Percentiles rank a stretch among this genome's conserved stretches.
These are phyloP conservation scores for Aureobasidium sp. DNA, from an alignment of 2,329 filamentous ascomycete genomes.

Conservation along the genomic window DNA sequence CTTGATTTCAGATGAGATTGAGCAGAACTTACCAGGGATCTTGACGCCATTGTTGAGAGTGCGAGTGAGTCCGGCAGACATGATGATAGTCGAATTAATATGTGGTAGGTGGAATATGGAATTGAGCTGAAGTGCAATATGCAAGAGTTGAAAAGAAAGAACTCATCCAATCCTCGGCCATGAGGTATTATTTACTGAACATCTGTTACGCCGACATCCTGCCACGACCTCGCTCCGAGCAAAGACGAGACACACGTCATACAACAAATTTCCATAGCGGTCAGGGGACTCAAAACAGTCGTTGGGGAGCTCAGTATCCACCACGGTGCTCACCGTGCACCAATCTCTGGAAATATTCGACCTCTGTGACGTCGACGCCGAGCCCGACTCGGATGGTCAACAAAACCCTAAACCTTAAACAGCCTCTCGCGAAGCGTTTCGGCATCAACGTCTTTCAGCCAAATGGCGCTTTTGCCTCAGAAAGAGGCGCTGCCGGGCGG, in stretches of 20 bases:
- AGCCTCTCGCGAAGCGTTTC: constrained; percentile 13
- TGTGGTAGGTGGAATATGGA: background rate
- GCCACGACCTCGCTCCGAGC: constrained; percentile 13
- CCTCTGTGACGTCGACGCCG: constrained; percentile 4
- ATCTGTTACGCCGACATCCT: constrained; percentile 6
- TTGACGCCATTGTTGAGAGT: constrained; percentile 52
- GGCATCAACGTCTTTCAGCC: constrained; percentile 8
- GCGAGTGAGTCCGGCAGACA: constrained; percentile 51
- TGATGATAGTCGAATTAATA: constrained; percentile 27
- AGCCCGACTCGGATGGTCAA: constrained; percentile 5
- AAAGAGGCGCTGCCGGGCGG: background rate
- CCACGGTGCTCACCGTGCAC: constrained; percentile 12
- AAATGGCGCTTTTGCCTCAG: constrained; percentile 10
- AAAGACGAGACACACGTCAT: constrained; percentile 13
- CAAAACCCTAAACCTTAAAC: constrained; percentile 9
- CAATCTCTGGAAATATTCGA: constrained; percentile 8
- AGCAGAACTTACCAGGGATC: constrained; percentile 39
- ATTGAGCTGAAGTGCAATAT: background rate
- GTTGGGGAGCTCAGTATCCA: constrained; percentile 13
- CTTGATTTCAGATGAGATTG: background rate
- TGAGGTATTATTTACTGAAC: constrained; percentile 14
- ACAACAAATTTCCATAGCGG: constrained; percentile 12
- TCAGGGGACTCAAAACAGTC: constrained; percentile 11
- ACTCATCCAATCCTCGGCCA: background rate
- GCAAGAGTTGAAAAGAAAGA: constrained; percentile 9